These are phyloP conservation scores for Hydnomerulius pinastri DNA, from an alignment of 768 basidiomycete species.

Conservation along the genomic window DNA sequence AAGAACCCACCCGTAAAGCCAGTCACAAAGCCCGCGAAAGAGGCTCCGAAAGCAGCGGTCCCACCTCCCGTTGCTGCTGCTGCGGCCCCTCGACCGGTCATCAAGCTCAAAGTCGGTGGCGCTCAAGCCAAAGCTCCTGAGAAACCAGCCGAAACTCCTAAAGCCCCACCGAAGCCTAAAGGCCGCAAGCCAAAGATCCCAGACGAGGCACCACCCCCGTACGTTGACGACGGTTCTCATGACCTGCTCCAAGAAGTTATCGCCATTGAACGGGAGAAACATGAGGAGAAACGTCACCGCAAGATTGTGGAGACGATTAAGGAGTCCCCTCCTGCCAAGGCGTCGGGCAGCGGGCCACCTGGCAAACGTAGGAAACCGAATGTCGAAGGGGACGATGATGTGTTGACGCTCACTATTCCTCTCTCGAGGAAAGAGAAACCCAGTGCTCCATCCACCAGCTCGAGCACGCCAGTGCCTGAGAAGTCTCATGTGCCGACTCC, in stretches of 20 bases:
- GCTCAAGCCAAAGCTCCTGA: slow-evolving; percentile 37
- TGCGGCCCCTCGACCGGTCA: slow-evolving; percentile 50
- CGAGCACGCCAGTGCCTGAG: slow-evolving; percentile 43
- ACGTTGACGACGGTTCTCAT: slow-evolving; percentile 79
- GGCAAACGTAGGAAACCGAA: slow-evolving; percentile 61
- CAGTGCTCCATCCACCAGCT: slow-evolving; percentile 35
- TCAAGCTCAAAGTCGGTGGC: slow-evolving; percentile 70
- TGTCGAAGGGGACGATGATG: slow-evolving; percentile 58
- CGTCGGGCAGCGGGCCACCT: slow-evolving; percentile 38
- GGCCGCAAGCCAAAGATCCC: slow-evolving; percentile 45
- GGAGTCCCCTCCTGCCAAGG: slow-evolving; percentile 39
- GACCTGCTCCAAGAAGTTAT: slow-evolving; percentile 82
- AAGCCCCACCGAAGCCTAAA: slow-evolving; percentile 39
- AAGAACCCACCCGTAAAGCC: slow-evolving; percentile 23
- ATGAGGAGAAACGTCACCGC: slow-evolving; percentile 52
- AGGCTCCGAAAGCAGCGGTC: slow-evolving; percentile 12
- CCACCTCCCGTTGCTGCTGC: slow-evolving; percentile 19
- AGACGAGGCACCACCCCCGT: slow-evolving; percentile 59
- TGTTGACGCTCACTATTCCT: slow-evolving; percentile 62
- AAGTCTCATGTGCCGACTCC: slow-evolving; percentile 28
- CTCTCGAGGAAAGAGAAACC: slow-evolving; percentile 52
- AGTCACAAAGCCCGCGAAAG: slow-evolving; percentile 9
- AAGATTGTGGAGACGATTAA: slow-evolving; percentile 41
- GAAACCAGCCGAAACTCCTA: slow-evolving; percentile 35
- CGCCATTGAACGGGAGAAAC: slow-evolving; percentile 72